phyloP scores from a whole-genome alignment of 140 eudicot species.

The Stevia rebaudiana region DNA sequence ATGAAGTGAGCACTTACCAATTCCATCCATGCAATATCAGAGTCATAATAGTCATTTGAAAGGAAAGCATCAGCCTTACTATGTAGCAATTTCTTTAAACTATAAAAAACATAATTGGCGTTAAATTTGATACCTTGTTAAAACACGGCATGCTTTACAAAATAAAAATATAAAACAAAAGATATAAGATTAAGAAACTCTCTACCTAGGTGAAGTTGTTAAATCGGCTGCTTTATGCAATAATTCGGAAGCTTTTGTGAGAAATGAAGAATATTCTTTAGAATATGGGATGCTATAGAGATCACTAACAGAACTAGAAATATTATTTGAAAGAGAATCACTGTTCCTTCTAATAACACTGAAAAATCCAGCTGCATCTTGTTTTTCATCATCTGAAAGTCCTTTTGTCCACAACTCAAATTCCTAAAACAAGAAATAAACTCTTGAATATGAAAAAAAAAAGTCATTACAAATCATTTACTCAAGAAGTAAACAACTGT shows the following conservation, averaged over 20 bases:
- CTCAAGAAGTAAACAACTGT: background rate
- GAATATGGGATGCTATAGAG: conserved; percentile 68
- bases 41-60: conserved; percentile 88
- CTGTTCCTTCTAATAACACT: conserved; percentile 63
- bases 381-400: conserved; percentile 44
- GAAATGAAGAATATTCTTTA: conserved; percentile 49
- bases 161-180: background rate
- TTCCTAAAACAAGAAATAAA: conserved; percentile 44
- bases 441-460: no score
- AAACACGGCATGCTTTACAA: background rate
- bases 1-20: conserved; percentile 47
- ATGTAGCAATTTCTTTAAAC: conserved; percentile 74
- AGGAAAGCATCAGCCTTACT: conserved; percentile 89
- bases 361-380: conserved; percentile 70
- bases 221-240: conserved; percentile 75
- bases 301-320: conserved; percentile 27
- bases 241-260: conserved; percentile 56
- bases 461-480: background rate
- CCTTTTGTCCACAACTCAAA: conserved; percentile 75
- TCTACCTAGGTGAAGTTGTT: conserved; percentile 66
- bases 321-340: conserved; percentile 27
- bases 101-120: conserved; percentile 30
- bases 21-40: conserved; percentile 96
- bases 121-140: conserved; percentile 1
- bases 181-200: background rate